Conservation (phyloP, 208 protist species). For the Trypanosoma mega region DNA sequence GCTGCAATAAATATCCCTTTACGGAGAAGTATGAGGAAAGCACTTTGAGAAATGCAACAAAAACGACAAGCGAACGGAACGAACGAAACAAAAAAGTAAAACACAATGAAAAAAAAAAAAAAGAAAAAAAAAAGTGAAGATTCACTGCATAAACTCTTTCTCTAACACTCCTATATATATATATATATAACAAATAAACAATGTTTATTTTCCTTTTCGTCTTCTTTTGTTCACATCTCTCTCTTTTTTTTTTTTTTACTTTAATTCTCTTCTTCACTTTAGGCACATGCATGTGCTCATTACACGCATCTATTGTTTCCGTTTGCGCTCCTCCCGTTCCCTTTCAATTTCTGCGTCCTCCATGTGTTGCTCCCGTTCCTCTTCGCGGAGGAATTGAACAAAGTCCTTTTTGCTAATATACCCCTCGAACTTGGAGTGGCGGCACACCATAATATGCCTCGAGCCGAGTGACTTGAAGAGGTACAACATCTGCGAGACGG, state of each 20-base stretch:
- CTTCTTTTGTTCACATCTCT: not conserved
- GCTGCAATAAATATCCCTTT: no score
- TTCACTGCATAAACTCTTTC: no score
- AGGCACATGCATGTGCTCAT: slow-evolving; percentile 9
- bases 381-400: slow-evolving; percentile 68
- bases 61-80: no score
- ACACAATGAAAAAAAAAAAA: no score
- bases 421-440: slow-evolving; percentile 61
- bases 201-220: no score
- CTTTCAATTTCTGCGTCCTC: slow-evolving; percentile 46
- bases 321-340: slow-evolving; percentile 13
- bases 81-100: no score
- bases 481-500: slow-evolving; percentile 65
- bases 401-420: slow-evolving; percentile 82
- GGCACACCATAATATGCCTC: slow-evolving; percentile 66
- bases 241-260: not conserved
- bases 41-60: no score
- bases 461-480: slow-evolving; percentile 76
- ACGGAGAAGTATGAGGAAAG: no score
- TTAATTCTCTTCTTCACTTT: not conserved
- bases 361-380: slow-evolving; percentile 60
- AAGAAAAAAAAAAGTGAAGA: no score
- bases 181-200: no score
- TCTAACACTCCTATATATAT: no score
- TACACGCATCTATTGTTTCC: not conserved